Base-by-base conservation (phyloP, 2,329 filamentous ascomycete genomes). In the Pezicula neosporulosa region DNA sequence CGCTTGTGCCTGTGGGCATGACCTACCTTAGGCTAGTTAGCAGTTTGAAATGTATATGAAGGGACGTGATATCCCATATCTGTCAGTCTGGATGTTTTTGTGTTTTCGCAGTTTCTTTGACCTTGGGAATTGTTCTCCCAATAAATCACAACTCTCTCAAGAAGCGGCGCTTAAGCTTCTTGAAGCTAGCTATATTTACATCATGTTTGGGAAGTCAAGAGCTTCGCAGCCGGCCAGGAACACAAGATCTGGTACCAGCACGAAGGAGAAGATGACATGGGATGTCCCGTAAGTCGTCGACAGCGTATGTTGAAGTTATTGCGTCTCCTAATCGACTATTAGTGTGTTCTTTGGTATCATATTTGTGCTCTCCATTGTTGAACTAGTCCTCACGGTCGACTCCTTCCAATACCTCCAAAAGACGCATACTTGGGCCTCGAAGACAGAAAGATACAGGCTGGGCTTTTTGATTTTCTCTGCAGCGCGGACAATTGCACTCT, bases 281-380 rank as follows among this genome's bases (percentile, higher is more conserved):
- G 38, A 51, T 30, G 27, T 51, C 7, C 49, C 52, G 52, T 51
- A 48, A 41, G 44, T 46, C 43, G 19, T n/a, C 21, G 47, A 30
- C 24, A 24, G 18, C 30, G 18, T 45, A 13, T 15, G 21, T 13
- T 8, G 7, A 13, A 7, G 43, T 6, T 13, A 30, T 30, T 18
- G 21, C 13, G 44, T 19, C 24, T 27, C 39, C 47, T 52, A 27
- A 53, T 12, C 13, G 9, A 38, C 16, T 7, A 8, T 42, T 18
- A 56, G 56, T 4, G 38, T 57, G 24, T 57, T 57, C 48, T 59
- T 57, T 47, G 48, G 51, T 4, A 51, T 59, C 35, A 59, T 59
- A 49, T 57, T 57, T 36, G 48, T 53, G 18, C 53, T 59, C 24
- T 50, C 55, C 3, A 57, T 57, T 18, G 51, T 48, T 27, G 56